Base-by-base conservation (phyloP, 768 basidiomycete species). In the Auricularia sp. region DNA sequence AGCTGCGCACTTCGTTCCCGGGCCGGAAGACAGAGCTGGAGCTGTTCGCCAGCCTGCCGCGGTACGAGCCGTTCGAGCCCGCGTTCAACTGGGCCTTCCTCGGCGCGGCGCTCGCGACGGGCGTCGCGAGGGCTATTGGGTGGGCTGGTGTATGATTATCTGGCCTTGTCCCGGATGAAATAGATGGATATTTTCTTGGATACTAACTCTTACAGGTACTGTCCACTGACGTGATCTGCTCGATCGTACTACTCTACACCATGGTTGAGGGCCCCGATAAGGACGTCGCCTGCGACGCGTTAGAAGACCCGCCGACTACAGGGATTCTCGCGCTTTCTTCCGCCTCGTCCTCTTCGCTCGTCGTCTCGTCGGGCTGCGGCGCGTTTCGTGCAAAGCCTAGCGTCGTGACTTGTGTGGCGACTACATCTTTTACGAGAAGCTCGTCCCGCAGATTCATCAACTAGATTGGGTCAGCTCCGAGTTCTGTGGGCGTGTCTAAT, bases 1-100 rank as follows among this genome's bases (percentile, higher is more conserved):
- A 93, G 72, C 79, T 93, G 58, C 87, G 91, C 47, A 85, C 86
- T 34, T 86, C 87, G 11, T 91, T 93, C 72, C 91, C 91, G 2
- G 85, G 85, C 0, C 83, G 85, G 1, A 72, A 80, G 8, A 14
- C 68, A 14, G 68, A 87, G 68, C 75, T 91, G 18, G 68, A 87
- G 68, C 76, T 91, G 33, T 90, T 92, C 70, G 74, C 84, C 16
- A 87, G 86, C 3, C 82, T 92, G 33, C 90, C 90, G 0, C 81
- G 81, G 54, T 91, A 86, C 67, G 83, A 87, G 67, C 78, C 88
- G 16, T 91, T 91, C 68, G 87, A 87, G 18, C 75, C 83, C 3
- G 75, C 90, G 43, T 92, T 91, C 70, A 89, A 92, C 72, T 83
- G 83, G 77, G 77, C 85, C 23, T 90, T 90, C 74, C 74, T 92